Base-by-base conservation (phyloP, 164 flowering plant genomes). In the Piper betle region DNA sequence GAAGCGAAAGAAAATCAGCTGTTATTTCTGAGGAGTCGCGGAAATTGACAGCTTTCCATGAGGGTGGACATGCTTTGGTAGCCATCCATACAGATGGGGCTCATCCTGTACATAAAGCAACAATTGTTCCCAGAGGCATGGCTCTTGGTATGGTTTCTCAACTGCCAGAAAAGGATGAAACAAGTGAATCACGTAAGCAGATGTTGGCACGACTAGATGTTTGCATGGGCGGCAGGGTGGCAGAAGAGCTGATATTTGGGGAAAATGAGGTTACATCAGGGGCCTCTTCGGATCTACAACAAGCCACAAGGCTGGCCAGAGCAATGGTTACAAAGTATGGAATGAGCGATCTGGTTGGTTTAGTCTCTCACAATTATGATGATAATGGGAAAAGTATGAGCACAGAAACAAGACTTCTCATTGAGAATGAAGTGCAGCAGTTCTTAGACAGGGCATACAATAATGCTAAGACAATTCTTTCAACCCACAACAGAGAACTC, bases 31-130 rank as follows among this genome's bases (percentile, higher is more conserved):
- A 81, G 0, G 97, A 94, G 64, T 85, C 95, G 17, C 62, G 99
- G 39, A 81, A 61, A 67, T 72, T 84, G 48, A 94, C 96, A 38
- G 99, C 97, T 60, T 94, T 73, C 71, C 99, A 94, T 60, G 99
- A 94, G 79, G 96, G 90, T 57, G 97, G 99, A 18, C 97, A 90
- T 71, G 97, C 97, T 57, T 87, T 90, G 39, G 97, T 90, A 17
- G 95, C 97, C 19, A 74, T 91, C 64, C 84, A 88, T 63, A 94
- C 99, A n/a, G 96, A 91, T 43, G 99, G 97, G 10, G 99, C 99
- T 53, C 84, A 71, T 64, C 84, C 91, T 16, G 93, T 94, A 46
- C 99, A 91, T 77, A 94, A 94, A 67, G 97, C 95, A 52, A 90
- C 97, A 10, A 90, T 90, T 15, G 91, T 90, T 37, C 97, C 97